These are phyloP conservation scores for Fusarium bactridioides DNA, from an alignment of 2,329 filamentous ascomycete genomes.

Conservation along the genomic window DNA sequence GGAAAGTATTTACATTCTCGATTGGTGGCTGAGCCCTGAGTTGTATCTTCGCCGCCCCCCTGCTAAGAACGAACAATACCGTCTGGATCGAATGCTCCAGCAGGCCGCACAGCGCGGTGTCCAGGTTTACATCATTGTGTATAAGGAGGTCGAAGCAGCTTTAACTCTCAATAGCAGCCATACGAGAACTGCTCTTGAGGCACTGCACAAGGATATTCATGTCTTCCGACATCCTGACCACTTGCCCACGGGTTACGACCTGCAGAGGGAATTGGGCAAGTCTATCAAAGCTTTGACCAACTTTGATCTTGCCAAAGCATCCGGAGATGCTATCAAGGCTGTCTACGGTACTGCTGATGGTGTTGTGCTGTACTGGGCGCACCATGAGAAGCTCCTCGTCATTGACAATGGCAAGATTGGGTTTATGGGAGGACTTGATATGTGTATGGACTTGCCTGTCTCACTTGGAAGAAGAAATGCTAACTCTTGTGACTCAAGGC, in stretches of 20 bases:
- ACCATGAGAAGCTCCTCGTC: slow-evolving; percentile 90
- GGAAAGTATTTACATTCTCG: slow-evolving; percentile 84
- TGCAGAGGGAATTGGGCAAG: slow-evolving; percentile 73
- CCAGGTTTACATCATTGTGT: slow-evolving; percentile 84
- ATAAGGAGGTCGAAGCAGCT: slow-evolving; percentile 88
- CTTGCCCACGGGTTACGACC: slow-evolving; percentile 73
- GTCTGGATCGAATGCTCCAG: slow-evolving; percentile 82
- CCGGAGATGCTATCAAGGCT: slow-evolving; percentile 76
- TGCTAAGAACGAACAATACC: slow-evolving; percentile 81
- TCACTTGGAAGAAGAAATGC: background rate
- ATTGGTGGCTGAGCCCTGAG: slow-evolving; percentile 92
- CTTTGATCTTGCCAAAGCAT: slow-evolving; percentile 69
- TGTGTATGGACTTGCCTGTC: slow-evolving; percentile 60
- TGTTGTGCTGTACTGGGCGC: slow-evolving; percentile 88
- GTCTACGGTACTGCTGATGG: slow-evolving; percentile 85
- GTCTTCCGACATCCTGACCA: slow-evolving; percentile 95
- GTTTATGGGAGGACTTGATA: slow-evolving; percentile 91
- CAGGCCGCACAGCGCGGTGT: slow-evolving; percentile 86
- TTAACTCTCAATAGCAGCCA: slow-evolving; percentile 64
- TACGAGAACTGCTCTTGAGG: slow-evolving; percentile 15
- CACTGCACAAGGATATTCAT: slow-evolving; percentile 44
- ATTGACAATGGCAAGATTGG: slow-evolving; percentile 75
- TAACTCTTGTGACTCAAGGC: slow-evolving; percentile 45
- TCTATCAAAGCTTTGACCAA: slow-evolving; percentile 60
- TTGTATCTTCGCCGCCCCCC: slow-evolving; percentile 86